Evolutionary conservation across 495 filamentous ascomycete genomes (phyloP).

Genomic region (Penicillium cinerascens): DNA sequence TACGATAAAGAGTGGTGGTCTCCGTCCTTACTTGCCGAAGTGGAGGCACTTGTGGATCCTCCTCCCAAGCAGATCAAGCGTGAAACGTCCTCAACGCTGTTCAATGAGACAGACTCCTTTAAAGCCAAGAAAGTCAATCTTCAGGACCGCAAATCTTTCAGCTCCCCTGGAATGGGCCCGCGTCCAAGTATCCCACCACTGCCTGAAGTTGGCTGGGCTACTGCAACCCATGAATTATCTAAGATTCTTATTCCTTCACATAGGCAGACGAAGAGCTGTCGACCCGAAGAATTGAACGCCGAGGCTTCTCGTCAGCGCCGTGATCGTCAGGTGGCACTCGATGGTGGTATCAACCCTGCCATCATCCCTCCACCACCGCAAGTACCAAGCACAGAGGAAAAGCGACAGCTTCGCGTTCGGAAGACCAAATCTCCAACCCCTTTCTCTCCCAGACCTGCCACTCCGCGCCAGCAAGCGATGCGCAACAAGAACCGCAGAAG

Average conservation of each 20-base stretch:
- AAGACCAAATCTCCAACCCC: slow-evolving; percentile 56
- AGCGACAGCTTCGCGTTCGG: slow-evolving; percentile 70
- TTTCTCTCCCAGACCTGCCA: slow-evolving; percentile 33
- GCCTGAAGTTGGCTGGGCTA: slow-evolving; percentile 79
- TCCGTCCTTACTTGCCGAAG: slow-evolving; percentile 56
- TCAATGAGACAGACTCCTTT: slow-evolving; percentile 73
- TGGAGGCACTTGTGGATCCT: slow-evolving; percentile 55
- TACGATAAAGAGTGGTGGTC: slow-evolving; percentile 81
- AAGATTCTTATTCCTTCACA: slow-evolving; percentile 75
- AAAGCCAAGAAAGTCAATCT: slow-evolving; percentile 67
- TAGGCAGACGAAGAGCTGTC: slow-evolving; percentile 68
- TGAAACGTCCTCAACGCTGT: slow-evolving; percentile 59
- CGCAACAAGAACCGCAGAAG: slow-evolving; percentile 56
- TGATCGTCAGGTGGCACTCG: slow-evolving; percentile 55
- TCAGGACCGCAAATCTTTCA: slow-evolving; percentile 46
- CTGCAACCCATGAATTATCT: slow-evolving; percentile 73
- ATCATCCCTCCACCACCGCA: slow-evolving; percentile 28
- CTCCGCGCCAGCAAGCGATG: slow-evolving; percentile 45
- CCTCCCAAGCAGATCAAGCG: slow-evolving; percentile 40
- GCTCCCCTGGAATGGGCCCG: slow-evolving; percentile 21
- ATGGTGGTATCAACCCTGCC: slow-evolving; percentile 18
- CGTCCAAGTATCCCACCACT: slow-evolving; percentile 58
- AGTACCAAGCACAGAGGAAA: slow-evolving; percentile 38
- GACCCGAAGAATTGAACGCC: slow-evolving; percentile 68
- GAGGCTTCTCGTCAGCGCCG: slow-evolving; percentile 57